Conservation (phyloP, 345 rosid species). For the Aquilaria sinensis region DNA sequence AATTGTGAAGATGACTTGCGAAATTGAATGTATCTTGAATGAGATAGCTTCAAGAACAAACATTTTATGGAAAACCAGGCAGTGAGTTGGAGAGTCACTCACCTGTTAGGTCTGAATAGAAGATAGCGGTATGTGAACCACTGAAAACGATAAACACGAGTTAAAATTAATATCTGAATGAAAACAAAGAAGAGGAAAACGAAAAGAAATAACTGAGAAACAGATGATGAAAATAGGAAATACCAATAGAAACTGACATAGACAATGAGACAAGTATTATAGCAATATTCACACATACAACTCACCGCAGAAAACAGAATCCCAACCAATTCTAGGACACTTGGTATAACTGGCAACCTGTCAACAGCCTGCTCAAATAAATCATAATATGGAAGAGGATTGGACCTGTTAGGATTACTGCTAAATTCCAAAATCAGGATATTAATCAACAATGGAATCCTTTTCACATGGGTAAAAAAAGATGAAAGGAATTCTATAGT, state of each 20-base stretch:
- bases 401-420: conserved; percentile 6
- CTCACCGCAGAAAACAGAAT: conserved; percentile 71
- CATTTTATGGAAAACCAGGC: conserved; percentile 7
- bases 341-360: conserved; percentile 71
- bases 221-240: not conserved
- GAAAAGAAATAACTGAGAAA: not conserved
- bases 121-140: conserved; percentile 93
- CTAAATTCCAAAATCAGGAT: conserved; percentile 3
- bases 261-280: too few relatives aligned
- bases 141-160: conserved; percentile 31
- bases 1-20: not conserved
- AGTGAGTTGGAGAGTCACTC: conserved; percentile 16
- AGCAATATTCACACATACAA: not conserved
- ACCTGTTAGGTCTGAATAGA: conserved; percentile 87
- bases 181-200: not conserved
- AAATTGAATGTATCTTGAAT: not conserved
- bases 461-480: conserved; percentile 2
- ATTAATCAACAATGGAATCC: not conserved
- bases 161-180: conserved; percentile 14
- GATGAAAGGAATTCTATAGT: not conserved
- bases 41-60: not conserved
- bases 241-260: not conserved
- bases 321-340: conserved; percentile 62
- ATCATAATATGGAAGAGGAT: not conserved
- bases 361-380: conserved; percentile 51